These are phyloP conservation scores for Hericium alpestre DNA, from an alignment of 768 basidiomycete genomes.

Conservation along the genomic window DNA sequence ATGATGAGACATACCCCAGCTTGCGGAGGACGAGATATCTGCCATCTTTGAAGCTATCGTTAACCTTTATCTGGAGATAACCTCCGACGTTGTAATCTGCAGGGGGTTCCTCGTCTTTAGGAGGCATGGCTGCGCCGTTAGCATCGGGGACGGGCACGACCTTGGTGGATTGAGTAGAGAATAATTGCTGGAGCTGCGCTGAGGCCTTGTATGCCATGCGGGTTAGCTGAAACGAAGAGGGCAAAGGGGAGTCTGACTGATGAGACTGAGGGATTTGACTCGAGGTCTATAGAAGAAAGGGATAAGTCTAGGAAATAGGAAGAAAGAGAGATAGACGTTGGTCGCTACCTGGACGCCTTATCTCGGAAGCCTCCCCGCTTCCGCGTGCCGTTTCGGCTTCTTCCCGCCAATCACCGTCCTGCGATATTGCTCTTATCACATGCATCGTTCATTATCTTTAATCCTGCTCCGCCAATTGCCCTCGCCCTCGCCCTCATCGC, in stretches of 20 bases:
- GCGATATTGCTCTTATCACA: neutral
- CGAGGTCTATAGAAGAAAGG: too few relatives aligned
- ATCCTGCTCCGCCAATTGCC: neutral
- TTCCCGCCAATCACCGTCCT: neutral
- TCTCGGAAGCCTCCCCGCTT: neutral
- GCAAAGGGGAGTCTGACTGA: neutral
- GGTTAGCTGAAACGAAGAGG: neutral
- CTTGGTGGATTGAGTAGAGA: conserved; percentile 55
- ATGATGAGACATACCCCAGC: conserved; percentile 50
- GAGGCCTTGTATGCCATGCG: conserved; percentile 54
- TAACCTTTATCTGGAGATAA: conserved; percentile 52
- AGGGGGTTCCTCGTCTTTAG: conserved; percentile 75
- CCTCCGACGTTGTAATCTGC: conserved; percentile 76
- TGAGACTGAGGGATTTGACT: too few relatives aligned
- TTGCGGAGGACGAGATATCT: conserved; percentile 85
- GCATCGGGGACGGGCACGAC: conserved; percentile 37
- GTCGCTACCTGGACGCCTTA: neutral
- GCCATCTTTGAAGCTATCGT: conserved; percentile 74
- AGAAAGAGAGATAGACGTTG: too few relatives aligned
- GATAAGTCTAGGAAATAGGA: too few relatives aligned
- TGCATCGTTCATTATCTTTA: neutral
- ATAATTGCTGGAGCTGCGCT: conserved; percentile 68
- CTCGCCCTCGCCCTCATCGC: neutral
- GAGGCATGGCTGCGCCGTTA: conserved; percentile 39
- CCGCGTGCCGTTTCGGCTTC: neutral